Percentiles rank a stretch among this genome's conserved stretches.
These are phyloP conservation scores for Fusarium goolgardi DNA, from an alignment of 2,329 filamentous ascomycete species.

Conservation along the genomic window DNA sequence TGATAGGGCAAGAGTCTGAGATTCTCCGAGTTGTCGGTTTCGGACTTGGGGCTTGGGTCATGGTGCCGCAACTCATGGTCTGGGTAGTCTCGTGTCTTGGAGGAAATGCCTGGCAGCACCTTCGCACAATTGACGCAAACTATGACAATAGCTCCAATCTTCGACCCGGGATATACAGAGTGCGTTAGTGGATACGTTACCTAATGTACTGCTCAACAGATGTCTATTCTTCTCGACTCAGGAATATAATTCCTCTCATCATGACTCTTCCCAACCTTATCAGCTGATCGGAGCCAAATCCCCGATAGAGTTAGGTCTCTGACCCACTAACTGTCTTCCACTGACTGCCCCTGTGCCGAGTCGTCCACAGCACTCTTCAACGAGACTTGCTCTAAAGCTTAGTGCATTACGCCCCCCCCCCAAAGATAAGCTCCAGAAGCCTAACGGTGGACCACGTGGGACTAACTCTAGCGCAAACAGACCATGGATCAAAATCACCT, in stretches of 20 bases:
- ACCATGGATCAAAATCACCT: background rate
- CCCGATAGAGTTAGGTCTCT: background rate
- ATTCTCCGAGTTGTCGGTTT: background rate
- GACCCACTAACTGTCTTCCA: background rate
- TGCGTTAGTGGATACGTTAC: background rate
- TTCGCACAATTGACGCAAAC: slow-evolving; percentile 22
- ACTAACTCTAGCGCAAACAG: background rate
- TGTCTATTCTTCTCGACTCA: background rate
- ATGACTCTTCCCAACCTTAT: background rate
- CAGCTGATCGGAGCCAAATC: background rate
- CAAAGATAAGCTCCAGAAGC: background rate
- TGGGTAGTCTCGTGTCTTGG: background rate
- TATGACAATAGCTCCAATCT: background rate
- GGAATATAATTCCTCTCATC: background rate
- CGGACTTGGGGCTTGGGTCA: background rate
- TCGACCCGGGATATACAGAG: accelerated
- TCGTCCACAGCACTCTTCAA: background rate
- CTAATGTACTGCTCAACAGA: background rate
- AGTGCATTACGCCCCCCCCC: background rate
- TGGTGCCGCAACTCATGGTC: background rate
- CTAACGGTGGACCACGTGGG: slow-evolving; percentile 42
- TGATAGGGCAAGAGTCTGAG: background rate
- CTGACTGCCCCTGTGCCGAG: background rate
- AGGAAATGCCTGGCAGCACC: slow-evolving; percentile 36
- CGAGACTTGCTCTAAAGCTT: background rate